These are phyloP conservation scores for Biancaea sappan DNA, from an alignment of 306 rosid genomes.

Conservation along the genomic window DNA sequence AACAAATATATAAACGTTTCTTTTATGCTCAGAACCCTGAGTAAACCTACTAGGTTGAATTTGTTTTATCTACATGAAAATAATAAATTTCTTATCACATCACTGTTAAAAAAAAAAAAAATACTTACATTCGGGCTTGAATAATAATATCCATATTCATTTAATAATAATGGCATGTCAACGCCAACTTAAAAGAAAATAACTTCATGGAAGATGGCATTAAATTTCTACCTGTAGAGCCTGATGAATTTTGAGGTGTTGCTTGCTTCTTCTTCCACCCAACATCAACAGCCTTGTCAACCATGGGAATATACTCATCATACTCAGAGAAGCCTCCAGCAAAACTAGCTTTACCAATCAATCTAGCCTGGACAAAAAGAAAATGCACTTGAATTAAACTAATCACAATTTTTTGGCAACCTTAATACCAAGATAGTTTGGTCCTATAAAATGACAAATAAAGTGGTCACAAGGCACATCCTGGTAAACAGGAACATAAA, in stretches of 20 bases:
- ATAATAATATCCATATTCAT: background rate
- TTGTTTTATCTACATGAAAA: conserved; percentile 14
- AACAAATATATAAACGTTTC: conserved; percentile 20
- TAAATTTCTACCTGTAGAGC: conserved; percentile 54
- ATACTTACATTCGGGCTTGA: background rate
- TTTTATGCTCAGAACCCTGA: background rate
- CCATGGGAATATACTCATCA: conserved; percentile 79
- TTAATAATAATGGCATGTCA: conserved; percentile 31
- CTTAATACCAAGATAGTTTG: background rate
- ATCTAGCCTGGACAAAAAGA: conserved; percentile 68
- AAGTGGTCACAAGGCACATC: background rate
- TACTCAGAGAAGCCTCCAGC: conserved; percentile 50
- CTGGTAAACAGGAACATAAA: background rate
- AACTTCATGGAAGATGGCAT: conserved; percentile 25
- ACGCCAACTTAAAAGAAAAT: background rate
- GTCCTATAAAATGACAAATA: background rate
- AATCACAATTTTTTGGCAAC: conserved; percentile 18
- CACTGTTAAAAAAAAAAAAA: background rate
- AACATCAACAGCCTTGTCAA: conserved; percentile 82
- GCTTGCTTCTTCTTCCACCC: conserved; percentile 54
- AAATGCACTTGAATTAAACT: conserved; percentile 27
- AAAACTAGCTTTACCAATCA: conserved; percentile 43
- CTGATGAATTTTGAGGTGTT: conserved; percentile 36
- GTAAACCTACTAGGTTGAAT: conserved; percentile 15
- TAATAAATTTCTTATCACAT: background rate